Conservation (phyloP, 2,329 filamentous ascomycete species). For the Plectosphaerella plurivora region DNA sequence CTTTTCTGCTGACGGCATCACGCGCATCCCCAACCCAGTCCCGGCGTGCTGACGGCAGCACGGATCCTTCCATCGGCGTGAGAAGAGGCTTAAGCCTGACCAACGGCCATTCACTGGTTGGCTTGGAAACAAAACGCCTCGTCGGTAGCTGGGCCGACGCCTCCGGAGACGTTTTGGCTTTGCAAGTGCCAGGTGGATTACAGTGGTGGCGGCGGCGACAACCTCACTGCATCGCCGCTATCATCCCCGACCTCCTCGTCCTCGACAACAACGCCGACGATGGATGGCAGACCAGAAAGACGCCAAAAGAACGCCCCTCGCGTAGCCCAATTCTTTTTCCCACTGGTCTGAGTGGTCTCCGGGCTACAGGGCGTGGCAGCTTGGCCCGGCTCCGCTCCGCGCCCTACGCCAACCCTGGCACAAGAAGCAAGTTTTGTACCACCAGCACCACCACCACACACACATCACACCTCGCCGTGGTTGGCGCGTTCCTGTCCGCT, state of each 20-base stretch:
- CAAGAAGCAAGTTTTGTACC: conserved; percentile 10
- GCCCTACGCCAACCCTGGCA: not conserved
- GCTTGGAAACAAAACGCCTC: no score
- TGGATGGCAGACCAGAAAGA: no score
- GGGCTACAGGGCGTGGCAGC: no score
- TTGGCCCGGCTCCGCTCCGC: not conserved
- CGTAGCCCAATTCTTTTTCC: not conserved
- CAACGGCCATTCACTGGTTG: no score
- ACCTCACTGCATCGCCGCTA: no score
- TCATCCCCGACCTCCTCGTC: not conserved
- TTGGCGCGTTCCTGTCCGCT: conserved; percentile 10
- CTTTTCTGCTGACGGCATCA: not conserved
- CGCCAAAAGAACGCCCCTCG: not conserved
- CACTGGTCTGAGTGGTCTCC: no score
- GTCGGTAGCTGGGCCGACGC: no score
- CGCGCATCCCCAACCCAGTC: not conserved
- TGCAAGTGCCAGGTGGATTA: no score
- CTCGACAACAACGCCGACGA: not conserved
- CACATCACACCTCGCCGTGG: not conserved
- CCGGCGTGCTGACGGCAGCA: not conserved
- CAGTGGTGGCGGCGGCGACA: no score
- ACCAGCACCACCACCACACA: not conserved
- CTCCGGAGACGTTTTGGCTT: no score
- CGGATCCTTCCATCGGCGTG: not conserved
- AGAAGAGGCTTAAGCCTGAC: no score